Base-by-base conservation (phyloP, 805 yeast genomes). In the Candida montana region DNA sequence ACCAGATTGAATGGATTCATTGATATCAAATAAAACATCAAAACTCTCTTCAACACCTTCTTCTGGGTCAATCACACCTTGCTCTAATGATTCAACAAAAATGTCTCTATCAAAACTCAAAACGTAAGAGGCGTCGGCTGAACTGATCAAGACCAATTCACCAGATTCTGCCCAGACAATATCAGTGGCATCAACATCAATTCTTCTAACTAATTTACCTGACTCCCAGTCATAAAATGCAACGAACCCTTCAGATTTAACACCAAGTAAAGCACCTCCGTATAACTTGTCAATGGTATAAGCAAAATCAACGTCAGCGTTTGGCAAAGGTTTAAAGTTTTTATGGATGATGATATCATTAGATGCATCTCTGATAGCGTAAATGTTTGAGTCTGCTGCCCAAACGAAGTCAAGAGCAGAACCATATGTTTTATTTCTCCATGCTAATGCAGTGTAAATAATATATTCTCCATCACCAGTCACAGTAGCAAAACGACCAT, bases 401-500 rank as follows among this genome's bases (percentile, higher is more conserved):
- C 99, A 93, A 33, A 79, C 95, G 61, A 95, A 88, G 58, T 89
- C 97, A 41, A 79, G 67, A 17, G 95, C 96, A 43, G 77, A 74
- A 48, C 98, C 98, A 63, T 85, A 93, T 37, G 89, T 74, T 68
- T 89, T 93, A 57, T 91, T 89, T 69, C 99, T 80, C 99, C 99
- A 93, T 1, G 98, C 98, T 55, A 93, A 75, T 2, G 99, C 91
- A 2, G 98, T 90, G 67, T 91, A 93, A 41, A 93, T 83, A 54
- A 91, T 87, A 62, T 88, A 91, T 65, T 93, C 99, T 46, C 96
- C 97, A 66, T 93, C 99, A 59, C 99, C 99, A 35, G 91, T 83
- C 37, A 93, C 96, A 21, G 98, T 84, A 31, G 90, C 97, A 61
- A 85, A 93, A 64, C 96, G 80, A 49, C 99, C 99, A 61, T 93